These are phyloP conservation scores for Gilbertella persicaria DNA, from an alignment of 371 early-diverging fungal genomes.

Conservation along the genomic window DNA sequence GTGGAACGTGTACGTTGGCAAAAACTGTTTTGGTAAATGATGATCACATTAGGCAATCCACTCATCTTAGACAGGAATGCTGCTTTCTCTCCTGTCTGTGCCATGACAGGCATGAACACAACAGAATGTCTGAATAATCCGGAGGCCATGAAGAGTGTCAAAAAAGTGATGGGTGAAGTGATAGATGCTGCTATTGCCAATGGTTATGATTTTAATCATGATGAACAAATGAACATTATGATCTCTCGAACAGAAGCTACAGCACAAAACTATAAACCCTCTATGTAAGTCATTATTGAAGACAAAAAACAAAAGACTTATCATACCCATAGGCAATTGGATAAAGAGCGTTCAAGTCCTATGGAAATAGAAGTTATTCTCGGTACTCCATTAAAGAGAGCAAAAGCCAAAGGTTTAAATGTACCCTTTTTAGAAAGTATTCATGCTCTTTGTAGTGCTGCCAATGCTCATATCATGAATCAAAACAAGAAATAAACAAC, in stretches of 20 bases:
- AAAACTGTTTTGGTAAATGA: conserved; percentile 73
- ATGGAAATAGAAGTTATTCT: conserved; percentile 72
- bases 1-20: conserved; percentile 80
- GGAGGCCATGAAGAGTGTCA: conserved; percentile 49
- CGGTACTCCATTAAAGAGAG: conserved; percentile 60
- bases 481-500: not conserved
- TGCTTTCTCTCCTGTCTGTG: conserved; percentile 74
- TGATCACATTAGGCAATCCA: not conserved
- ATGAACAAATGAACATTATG: conserved; percentile 48
- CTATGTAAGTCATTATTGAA: conserved; percentile 44
- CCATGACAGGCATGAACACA: conserved; percentile 68
- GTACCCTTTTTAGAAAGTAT: conserved; percentile 48
- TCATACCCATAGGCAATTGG: conserved; percentile 44
- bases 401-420: conserved; percentile 45
- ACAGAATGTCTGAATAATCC: conserved; percentile 58
- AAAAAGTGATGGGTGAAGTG: conserved; percentile 65
- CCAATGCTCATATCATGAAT: conserved; percentile 8
- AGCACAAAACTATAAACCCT: conserved; percentile 62
- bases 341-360: conserved; percentile 60
- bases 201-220: conserved; percentile 48
- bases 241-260: conserved; percentile 48
- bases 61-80: conserved; percentile 57
- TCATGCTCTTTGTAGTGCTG: conserved; percentile 17
- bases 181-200: conserved; percentile 55
- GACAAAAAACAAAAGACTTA: not conserved